phyloP scores from a whole-genome alignment of 805 yeast species.

The Metschnikowia dekortorum region DNA sequence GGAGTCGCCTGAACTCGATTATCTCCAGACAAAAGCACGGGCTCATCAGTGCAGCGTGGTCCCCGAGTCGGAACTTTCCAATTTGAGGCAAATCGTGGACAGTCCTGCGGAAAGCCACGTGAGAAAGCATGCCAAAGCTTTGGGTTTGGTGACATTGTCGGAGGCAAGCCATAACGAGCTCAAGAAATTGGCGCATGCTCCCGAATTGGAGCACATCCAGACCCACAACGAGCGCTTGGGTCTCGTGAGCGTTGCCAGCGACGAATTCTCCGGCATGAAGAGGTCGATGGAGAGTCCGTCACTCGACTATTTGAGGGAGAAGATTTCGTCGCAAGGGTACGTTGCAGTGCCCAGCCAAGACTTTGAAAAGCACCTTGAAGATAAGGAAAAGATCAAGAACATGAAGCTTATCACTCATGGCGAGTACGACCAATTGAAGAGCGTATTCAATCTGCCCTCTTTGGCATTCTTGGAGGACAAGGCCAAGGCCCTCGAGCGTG shows the following conservation, averaged over 20 bases:
- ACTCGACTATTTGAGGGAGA: slow-evolving; percentile 15
- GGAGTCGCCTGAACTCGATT: slow-evolving; percentile 8
- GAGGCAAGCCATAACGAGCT: slow-evolving; percentile 5
- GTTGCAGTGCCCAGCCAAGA: slow-evolving; percentile 19
- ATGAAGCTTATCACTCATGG: slow-evolving; percentile 19
- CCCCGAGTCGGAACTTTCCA: slow-evolving; percentile 5
- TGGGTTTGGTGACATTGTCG: slow-evolving; percentile 5
- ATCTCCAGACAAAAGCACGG: slow-evolving; percentile 6
- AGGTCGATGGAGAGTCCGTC: slow-evolving; percentile 19
- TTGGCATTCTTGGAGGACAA: slow-evolving; percentile 15
- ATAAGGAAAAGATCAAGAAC: slow-evolving; percentile 24
- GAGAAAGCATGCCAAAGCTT: slow-evolving; percentile 6
- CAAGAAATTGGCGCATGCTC: slow-evolving; percentile 15
- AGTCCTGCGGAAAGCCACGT: slow-evolving; percentile 9
- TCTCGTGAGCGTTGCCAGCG: slow-evolving; percentile 15
- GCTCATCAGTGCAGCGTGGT: slow-evolving; percentile 7
- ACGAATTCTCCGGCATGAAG: slow-evolving; percentile 13
- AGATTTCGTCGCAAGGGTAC: slow-evolving; percentile 13
- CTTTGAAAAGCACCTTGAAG: slow-evolving; percentile 23
- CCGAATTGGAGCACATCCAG: slow-evolving; percentile 23
- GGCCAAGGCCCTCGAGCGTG: slow-evolving; percentile 9
- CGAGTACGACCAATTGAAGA: slow-evolving; percentile 15
- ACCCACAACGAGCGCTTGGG: slow-evolving; percentile 19
- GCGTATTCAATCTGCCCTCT: slow-evolving; percentile 8
- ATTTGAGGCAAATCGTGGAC: slow-evolving; percentile 9